A percentile compares a stretch with the other conserved stretches of the same genome.
Conservation (phyloP, 2,329 filamentous ascomycete genomes). For the Talaromyces sp. region DNA sequence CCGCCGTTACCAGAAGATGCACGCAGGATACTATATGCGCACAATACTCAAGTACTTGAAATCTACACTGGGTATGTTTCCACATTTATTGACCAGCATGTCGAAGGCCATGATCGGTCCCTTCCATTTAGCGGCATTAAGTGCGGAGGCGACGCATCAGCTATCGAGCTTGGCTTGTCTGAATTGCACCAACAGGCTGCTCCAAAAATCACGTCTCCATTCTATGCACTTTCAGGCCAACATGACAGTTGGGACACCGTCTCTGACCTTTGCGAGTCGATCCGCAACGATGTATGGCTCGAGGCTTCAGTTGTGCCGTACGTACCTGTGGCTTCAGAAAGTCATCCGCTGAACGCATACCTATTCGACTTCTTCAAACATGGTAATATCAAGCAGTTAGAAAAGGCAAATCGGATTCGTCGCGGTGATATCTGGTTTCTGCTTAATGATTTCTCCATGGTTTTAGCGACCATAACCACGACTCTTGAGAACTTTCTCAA, state of each 20-base stretch:
- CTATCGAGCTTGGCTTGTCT: background rate
- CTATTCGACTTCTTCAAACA: conserved; percentile 76
- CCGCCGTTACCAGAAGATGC: background rate
- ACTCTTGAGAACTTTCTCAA: conserved; percentile 1
- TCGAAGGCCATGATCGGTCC: conserved; percentile 50
- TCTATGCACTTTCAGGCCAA: conserved; percentile 68
- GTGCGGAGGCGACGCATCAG: background rate
- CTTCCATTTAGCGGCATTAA: conserved; percentile 57
- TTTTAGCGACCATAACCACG: background rate
- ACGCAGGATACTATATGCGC: conserved; percentile 29
- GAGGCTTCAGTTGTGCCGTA: conserved; percentile 71
- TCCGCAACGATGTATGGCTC: conserved; percentile 67
- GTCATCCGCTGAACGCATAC: conserved; percentile 43
- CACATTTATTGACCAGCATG: conserved; percentile 65
- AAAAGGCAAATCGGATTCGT: conserved; percentile 63
- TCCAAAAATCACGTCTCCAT: conserved; percentile 54
- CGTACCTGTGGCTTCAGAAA: conserved; percentile 58
- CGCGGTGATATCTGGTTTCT: conserved; percentile 48
- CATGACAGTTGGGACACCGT: conserved; percentile 62
- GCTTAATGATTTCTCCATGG: conserved; percentile 8
- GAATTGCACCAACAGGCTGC: conserved; percentile 17
- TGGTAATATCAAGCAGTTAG: conserved; percentile 60
- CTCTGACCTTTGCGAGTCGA: conserved; percentile 63
- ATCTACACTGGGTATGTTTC: conserved; percentile 67
- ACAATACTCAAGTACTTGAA: conserved; percentile 63